Conservation (phyloP, 2,329 filamentous ascomycete genomes). For the Diplodia sapinea region DNA sequence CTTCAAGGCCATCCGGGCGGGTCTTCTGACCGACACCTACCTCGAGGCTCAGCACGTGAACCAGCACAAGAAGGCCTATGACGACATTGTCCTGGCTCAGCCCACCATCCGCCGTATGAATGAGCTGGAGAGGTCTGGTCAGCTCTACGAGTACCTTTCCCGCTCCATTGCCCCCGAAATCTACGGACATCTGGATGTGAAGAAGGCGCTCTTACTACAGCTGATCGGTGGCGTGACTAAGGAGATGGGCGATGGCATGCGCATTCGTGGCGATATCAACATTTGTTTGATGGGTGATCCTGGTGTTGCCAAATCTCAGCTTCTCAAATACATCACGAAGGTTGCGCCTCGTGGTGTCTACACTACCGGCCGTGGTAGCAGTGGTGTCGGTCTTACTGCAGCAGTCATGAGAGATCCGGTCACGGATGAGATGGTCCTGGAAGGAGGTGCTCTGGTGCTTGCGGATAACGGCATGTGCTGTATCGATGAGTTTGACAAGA, state of each 20-base stretch:
- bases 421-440: constrained; percentile 83
- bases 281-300: constrained; percentile 99
- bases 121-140: constrained; percentile 80
- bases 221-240: constrained; percentile 96
- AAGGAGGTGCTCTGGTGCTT: constrained; percentile 78
- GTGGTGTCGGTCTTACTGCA: constrained; percentile 80
- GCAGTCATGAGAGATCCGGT: constrained; percentile 85
- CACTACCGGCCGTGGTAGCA: constrained; percentile 80
- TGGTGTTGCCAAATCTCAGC: constrained; percentile 98
- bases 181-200: constrained; percentile 93
- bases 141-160: constrained; percentile 93
- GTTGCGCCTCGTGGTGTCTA: constrained; percentile 92
- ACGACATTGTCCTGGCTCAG: constrained; percentile 84
- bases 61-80: constrained; percentile 98
- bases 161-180: constrained; percentile 98
- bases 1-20: constrained; percentile 95
- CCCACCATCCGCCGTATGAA: constrained; percentile 83
- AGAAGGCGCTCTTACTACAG: constrained; percentile 94
- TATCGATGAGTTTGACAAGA: constrained; percentile 88
- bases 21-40: constrained; percentile 96
- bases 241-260: constrained; percentile 97
- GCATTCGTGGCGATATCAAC: constrained; percentile 98
- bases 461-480: constrained; percentile 86
- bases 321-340: constrained; percentile 98
- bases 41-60: constrained; percentile 90